phyloP scores from a whole-genome alignment of 2,329 filamentous ascomycete species.

The Aspergillus felis region DNA sequence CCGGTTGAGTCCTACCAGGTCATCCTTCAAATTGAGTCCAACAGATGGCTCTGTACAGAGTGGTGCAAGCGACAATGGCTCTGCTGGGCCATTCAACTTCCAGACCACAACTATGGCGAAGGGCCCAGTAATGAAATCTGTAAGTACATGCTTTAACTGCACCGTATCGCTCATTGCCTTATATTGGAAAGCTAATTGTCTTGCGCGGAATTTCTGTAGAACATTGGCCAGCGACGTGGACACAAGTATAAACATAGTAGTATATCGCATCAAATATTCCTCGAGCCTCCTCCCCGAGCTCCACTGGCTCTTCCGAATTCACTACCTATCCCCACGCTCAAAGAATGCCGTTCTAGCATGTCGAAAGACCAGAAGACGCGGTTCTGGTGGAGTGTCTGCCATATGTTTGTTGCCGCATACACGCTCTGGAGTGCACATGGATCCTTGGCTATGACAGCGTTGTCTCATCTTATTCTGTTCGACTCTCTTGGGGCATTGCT shows the following conservation, averaged over 20 bases:
- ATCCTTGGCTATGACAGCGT: conserved; percentile 82
- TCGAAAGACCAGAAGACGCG: conserved; percentile 79
- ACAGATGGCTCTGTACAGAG: conserved; percentile 25
- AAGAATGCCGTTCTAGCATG: conserved; percentile 87
- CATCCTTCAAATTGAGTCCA: conserved; percentile 34
- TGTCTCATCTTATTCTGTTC: conserved; percentile 92
- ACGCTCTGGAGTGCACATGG: conserved; percentile 83
- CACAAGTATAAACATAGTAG: conserved; percentile 98
- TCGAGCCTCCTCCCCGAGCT: conserved; percentile 79
- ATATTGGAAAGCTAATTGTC: conserved; percentile 10
- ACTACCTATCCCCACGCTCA: conserved; percentile 82
- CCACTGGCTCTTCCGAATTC: conserved; percentile 88
- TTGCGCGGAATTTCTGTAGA: conserved; percentile 48
- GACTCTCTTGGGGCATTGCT: conserved; percentile 89
- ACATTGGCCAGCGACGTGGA: conserved; percentile 84
- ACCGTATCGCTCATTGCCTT: not conserved
- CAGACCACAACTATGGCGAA: conserved; percentile 75
- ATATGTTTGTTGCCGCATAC: conserved; percentile 75
- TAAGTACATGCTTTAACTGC: conserved; percentile 36
- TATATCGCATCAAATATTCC: conserved; percentile 94
- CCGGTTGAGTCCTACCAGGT: conserved; percentile 31
- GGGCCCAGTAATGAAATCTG: conserved; percentile 68
- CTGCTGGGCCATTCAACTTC: conserved; percentile 81
- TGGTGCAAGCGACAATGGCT: conserved; percentile 30
- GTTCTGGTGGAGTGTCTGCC: conserved; percentile 84